Evolutionary conservation across 208 protist genomes (phyloP).

Genomic region (Trypanosomatidae sp.): DNA sequence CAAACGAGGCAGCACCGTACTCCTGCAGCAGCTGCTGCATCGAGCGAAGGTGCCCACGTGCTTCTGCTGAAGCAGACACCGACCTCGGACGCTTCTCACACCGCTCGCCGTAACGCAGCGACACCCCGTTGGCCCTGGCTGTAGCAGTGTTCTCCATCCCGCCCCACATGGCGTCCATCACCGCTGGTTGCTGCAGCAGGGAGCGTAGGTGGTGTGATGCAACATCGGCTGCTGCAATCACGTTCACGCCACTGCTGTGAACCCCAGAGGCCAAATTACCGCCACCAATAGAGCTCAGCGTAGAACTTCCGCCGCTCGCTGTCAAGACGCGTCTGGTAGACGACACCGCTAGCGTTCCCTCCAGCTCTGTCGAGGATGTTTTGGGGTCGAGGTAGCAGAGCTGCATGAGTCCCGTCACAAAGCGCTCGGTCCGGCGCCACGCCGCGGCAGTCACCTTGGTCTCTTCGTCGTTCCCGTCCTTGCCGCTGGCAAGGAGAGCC

Average conservation of each 20-base stretch:
- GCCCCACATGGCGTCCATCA: slow-evolving; percentile 32
- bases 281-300: background rate
- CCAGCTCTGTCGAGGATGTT: slow-evolving; percentile 61
- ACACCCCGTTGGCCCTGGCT: background rate
- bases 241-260: background rate
- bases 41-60: slow-evolving; percentile 10
- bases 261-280: background rate
- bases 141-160: slow-evolving; percentile 6
- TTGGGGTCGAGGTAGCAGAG: slow-evolving; percentile 46
- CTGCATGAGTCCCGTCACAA: slow-evolving; percentile 46
- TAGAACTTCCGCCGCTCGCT: slow-evolving; percentile 5
- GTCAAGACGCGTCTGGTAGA: slow-evolving; percentile 53
- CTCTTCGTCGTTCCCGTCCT: background rate
- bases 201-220: slow-evolving; percentile 19
- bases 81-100: slow-evolving; percentile 6
- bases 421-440: slow-evolving; percentile 42
- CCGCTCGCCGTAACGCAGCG: background rate
- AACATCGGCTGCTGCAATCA: slow-evolving; percentile 21
- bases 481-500: background rate
- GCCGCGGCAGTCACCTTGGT: slow-evolving; percentile 24
- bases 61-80: background rate
- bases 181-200: slow-evolving; percentile 12
- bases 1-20: slow-evolving; percentile 56
- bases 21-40: slow-evolving; percentile 31
- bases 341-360: slow-evolving; percentile 59